Percentiles rank a stretch among this genome's conserved stretches.
Evolutionary conservation across 1,284 basidiomycete genomes (phyloP).

Genomic region (Malassezia arunalokei): DNA sequence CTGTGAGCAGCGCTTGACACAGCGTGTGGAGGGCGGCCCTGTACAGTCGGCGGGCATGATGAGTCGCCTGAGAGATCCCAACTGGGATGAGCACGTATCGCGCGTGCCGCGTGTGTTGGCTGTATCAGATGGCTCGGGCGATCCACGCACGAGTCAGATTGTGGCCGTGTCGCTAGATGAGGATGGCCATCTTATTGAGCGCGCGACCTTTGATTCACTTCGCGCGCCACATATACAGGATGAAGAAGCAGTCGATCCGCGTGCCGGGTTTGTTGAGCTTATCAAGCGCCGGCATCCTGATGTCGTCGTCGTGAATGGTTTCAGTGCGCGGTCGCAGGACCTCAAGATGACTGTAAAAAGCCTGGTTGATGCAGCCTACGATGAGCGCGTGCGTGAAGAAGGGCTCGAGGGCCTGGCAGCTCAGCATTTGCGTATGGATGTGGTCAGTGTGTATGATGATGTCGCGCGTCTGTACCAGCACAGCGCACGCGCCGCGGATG

Average conservation of each 20-base stretch:
- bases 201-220: slow-evolving; percentile 66
- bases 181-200: slow-evolving; percentile 73
- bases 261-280: slow-evolving; percentile 62
- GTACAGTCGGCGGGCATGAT: slow-evolving; percentile 51
- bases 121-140: slow-evolving; percentile 86
- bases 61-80: slow-evolving; percentile 26
- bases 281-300: slow-evolving; percentile 71
- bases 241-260: slow-evolving; percentile 25
- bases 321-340: slow-evolving; percentile 57
- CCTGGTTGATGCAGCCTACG: slow-evolving; percentile 53
- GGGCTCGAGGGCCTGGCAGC: slow-evolving; percentile 17
- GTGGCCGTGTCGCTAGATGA: slow-evolving; percentile 74
- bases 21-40: slow-evolving; percentile 54
- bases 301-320: slow-evolving; percentile 75
- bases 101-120: slow-evolving; percentile 76
- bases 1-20: slow-evolving; percentile 28
- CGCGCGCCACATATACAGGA: slow-evolving; percentile 18
- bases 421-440: slow-evolving; percentile 42
- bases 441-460: slow-evolving; percentile 78
- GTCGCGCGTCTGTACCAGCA: slow-evolving; percentile 88
- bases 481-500: slow-evolving; percentile 69
- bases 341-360: slow-evolving; percentile 54
- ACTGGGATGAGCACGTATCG: slow-evolving; percentile 52
- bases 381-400: slow-evolving; percentile 42
- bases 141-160: slow-evolving; percentile 78